Evolutionary conservation across 768 basidiomycete species (phyloP).

Genomic region (Phaffia tasmanica): DNA sequence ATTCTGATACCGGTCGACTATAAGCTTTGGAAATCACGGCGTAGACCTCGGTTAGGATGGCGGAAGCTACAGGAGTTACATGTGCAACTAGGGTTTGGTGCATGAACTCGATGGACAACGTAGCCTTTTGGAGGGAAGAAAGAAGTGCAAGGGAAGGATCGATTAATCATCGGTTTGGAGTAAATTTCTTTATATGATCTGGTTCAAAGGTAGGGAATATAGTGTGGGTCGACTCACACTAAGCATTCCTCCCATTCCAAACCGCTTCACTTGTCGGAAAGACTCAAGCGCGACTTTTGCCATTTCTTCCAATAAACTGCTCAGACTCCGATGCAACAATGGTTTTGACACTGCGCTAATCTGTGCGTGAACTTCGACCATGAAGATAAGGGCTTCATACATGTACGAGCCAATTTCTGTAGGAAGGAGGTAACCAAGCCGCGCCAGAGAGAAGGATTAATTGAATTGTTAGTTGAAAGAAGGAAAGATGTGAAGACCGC

Average conservation of each 20-base stretch:
- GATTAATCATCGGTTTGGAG: neutral
- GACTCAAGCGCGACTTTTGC: constrained; percentile 70
- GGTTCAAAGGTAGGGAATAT: neutral
- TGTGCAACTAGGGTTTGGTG: constrained; percentile 89
- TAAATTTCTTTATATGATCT: neutral
- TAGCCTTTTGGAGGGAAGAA: constrained; percentile 51
- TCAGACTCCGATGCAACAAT: constrained; percentile 70
- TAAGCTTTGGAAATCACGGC: constrained; percentile 91
- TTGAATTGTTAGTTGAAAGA: neutral
- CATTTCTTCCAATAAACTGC: constrained; percentile 67
- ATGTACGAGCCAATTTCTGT: constrained; percentile 90
- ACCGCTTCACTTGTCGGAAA: constrained; percentile 78
- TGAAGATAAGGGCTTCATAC: constrained; percentile 72
- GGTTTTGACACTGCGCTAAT: constrained; percentile 67
- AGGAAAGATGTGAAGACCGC: neutral
- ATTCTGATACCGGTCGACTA: constrained; percentile 50
- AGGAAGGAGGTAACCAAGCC: neutral
- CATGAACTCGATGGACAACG: constrained; percentile 97
- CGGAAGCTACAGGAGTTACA: constrained; percentile 63
- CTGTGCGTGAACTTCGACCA: constrained; percentile 87
- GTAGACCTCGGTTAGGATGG: constrained; percentile 81
- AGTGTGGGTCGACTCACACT: constrained; percentile 49
- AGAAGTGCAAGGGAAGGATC: neutral
- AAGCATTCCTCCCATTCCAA: constrained; percentile 98
- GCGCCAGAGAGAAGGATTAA: neutral